These are phyloP conservation scores for Trichoderma guizhouense DNA, from an alignment of 2,329 filamentous ascomycete genomes.

Conservation along the genomic window DNA sequence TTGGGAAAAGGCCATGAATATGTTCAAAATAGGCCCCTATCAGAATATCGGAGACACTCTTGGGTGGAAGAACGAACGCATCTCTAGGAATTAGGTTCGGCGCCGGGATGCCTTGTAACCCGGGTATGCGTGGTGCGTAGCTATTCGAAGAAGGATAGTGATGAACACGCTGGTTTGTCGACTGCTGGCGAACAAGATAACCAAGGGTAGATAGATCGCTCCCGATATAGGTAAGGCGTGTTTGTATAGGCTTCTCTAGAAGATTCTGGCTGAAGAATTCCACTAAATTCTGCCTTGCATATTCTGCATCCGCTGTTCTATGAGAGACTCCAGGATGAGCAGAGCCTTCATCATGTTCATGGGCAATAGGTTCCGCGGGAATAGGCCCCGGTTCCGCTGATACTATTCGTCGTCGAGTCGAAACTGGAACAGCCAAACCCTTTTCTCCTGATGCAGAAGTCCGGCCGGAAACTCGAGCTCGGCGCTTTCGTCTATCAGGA, in stretches of 20 bases:
- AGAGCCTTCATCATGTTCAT: background rate
- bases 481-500: background rate
- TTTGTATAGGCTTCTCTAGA: background rate
- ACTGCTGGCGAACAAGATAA: background rate
- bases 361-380: background rate
- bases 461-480: background rate
- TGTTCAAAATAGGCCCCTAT: background rate
- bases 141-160: conserved; percentile 3
- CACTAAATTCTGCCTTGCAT: conserved; percentile 1
- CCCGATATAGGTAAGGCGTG: background rate
- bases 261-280: conserved; percentile 3
- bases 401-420: background rate
- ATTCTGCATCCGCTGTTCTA: background rate
- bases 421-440: background rate
- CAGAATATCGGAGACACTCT: background rate
- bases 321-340: background rate
- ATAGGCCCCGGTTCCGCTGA: background rate
- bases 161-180: background rate
- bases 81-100: background rate
- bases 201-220: background rate
- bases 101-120: conserved; percentile 33
- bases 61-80: background rate
- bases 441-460: background rate
- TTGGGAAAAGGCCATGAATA: background rate
- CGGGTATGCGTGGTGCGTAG: background rate